A percentile compares a stretch with the other conserved stretches of the same genome.
Conservation (phyloP, 768 basidiomycete genomes). For the Amanita molliuscula region DNA sequence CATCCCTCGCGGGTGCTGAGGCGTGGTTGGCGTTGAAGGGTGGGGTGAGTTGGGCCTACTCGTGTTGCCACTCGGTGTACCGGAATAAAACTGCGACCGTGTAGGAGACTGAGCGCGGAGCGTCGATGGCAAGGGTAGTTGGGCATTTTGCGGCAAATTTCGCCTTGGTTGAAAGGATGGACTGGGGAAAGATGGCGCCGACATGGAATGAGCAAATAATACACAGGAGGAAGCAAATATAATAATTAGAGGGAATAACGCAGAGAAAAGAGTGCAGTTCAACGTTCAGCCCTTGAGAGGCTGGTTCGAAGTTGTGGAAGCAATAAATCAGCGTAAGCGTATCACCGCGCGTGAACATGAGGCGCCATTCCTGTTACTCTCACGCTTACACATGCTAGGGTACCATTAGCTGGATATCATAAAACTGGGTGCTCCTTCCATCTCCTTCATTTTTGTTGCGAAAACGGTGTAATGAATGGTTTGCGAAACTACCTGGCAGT, state of each 20-base stretch:
- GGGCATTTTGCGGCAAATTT: slow-evolving; percentile 16
- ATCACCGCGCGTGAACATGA: not conserved
- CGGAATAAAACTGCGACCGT: slow-evolving; percentile 8
- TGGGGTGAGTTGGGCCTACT: slow-evolving; percentile 10
- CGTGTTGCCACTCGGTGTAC: not conserved
- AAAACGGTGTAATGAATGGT: slow-evolving; percentile 4
- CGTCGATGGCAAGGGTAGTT: slow-evolving; percentile 24
- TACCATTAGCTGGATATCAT: not conserved
- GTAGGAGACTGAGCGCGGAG: slow-evolving; percentile 16
- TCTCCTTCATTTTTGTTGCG: not conserved
- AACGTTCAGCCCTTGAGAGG: not conserved
- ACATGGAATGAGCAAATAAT: slow-evolving; percentile 8
- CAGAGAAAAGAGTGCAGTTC: not conserved
- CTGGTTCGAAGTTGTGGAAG: not conserved
- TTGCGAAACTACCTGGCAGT: not conserved
- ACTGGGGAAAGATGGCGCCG: slow-evolving; percentile 14
- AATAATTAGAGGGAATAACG: not conserved
- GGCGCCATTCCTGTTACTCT: not conserved
- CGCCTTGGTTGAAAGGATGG: slow-evolving; percentile 15
- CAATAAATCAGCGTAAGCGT: not conserved
- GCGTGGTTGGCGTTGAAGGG: slow-evolving; percentile 16
- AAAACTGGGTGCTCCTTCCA: not conserved
- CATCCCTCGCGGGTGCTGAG: slow-evolving; percentile 2
- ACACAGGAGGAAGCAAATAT: not conserved
- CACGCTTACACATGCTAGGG: not conserved